Evolutionary conservation across 164 flowering plant species (phyloP).

Genomic region (Malania oleifera): DNA sequence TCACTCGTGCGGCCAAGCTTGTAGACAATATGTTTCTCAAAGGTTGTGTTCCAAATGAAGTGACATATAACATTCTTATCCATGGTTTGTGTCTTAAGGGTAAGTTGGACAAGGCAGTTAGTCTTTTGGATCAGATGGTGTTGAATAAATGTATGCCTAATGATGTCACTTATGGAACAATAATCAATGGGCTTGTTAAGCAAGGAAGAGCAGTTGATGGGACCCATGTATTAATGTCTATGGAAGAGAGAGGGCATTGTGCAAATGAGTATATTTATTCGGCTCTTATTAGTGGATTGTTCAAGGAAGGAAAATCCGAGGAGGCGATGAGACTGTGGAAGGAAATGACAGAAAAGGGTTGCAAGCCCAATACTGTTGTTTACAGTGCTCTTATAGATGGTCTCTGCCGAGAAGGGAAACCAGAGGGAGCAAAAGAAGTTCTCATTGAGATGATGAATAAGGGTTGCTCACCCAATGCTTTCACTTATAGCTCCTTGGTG

Average conservation of each 20-base stretch:
- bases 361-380: constrained; percentile 56
- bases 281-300: constrained; percentile 68
- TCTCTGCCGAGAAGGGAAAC: constrained; percentile 53
- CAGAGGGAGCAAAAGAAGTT: constrained; percentile 45
- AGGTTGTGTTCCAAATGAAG: constrained; percentile 78
- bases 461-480: constrained; percentile 62
- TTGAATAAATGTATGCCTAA: constrained; percentile 58
- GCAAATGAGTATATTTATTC: constrained; percentile 68
- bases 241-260: constrained; percentile 59
- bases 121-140: constrained; percentile 63
- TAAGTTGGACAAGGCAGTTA: constrained; percentile 66
- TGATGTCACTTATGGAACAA: constrained; percentile 67
- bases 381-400: constrained; percentile 81
- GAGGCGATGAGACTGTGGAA: constrained; percentile 64
- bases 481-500: constrained; percentile 74
- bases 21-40: constrained; percentile 83
- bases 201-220: constrained; percentile 60
- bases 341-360: constrained; percentile 52
- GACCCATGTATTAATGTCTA: constrained; percentile 29
- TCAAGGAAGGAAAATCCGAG: constrained; percentile 59
- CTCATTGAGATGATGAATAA: constrained; percentile 47
- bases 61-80: constrained; percentile 74
- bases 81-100: constrained; percentile 79
- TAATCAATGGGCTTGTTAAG: constrained; percentile 80
- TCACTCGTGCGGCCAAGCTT: constrained; percentile 66